phyloP scores from a whole-genome alignment of 352 stramenopile genomes.

The Aphanomyces stellatus region DNA sequence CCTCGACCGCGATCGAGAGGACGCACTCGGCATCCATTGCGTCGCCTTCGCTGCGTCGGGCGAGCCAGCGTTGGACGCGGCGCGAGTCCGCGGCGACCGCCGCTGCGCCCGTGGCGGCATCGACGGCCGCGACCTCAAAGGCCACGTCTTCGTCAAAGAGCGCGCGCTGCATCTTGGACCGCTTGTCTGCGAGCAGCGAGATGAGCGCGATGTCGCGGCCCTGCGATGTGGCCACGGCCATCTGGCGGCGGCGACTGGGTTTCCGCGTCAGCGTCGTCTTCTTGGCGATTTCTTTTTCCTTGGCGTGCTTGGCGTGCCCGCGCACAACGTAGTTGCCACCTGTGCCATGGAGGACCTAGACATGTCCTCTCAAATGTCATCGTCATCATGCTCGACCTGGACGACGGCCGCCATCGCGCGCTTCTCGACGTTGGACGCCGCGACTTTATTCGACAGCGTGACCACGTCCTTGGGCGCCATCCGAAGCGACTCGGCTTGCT shows the following conservation, averaged over 20 bases:
- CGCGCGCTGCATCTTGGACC: not conserved
- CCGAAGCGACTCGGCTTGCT: slow-evolving; percentile 9
- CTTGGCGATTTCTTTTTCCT: not conserved
- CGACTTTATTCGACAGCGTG: not conserved
- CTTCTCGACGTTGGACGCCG: slow-evolving; percentile 17
- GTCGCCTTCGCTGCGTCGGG: not conserved
- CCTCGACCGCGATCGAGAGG: not conserved
- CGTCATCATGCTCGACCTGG: not conserved
- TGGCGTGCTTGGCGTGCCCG: not conserved
- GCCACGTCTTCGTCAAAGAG: not conserved
- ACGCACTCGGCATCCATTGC: not conserved
- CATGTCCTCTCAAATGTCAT: not conserved
- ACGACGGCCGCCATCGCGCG: slow-evolving; percentile 11
- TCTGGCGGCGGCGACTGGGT: not conserved
- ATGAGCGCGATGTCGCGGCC: not conserved
- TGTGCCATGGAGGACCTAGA: not conserved
- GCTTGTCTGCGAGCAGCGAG: not conserved
- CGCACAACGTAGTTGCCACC: slow-evolving; percentile 12
- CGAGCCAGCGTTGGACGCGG: no score
- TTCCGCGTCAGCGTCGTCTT: not conserved
- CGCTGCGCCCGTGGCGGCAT: not conserved
- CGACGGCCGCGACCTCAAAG: not conserved
- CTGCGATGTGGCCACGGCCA: not conserved
- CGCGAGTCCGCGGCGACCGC: not conserved
- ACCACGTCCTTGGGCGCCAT: not conserved